Evolutionary conservation across 345 rosid genomes (phyloP).

Genomic region (Balakata baccata): DNA sequence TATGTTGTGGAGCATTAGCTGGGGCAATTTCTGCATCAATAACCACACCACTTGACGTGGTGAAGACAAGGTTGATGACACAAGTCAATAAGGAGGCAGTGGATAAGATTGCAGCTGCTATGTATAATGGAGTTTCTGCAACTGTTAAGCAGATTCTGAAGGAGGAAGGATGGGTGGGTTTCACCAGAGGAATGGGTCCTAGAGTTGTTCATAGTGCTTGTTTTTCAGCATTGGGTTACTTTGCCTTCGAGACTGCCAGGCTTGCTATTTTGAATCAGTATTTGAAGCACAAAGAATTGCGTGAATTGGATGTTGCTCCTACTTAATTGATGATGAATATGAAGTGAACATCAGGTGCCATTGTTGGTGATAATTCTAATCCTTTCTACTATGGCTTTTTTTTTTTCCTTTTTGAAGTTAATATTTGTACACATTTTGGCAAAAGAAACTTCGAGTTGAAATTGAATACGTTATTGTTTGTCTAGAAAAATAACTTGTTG

Average conservation of each 20-base stretch:
- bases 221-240: constrained; percentile 82
- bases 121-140: constrained; percentile 56
- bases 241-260: constrained; percentile 94
- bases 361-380: constrained; percentile 13
- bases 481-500: not conserved
- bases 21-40: constrained; percentile 90
- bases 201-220: constrained; percentile 91
- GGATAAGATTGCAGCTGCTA: constrained; percentile 51
- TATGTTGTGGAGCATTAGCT: constrained; percentile 82
- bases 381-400: constrained; percentile 6
- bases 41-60: constrained; percentile 88
- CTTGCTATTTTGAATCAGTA: constrained; percentile 64
- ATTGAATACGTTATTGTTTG: not conserved
- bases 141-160: constrained; percentile 71
- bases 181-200: constrained; percentile 81
- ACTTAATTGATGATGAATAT: constrained; percentile 22
- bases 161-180: constrained; percentile 92
- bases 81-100: constrained; percentile 51
- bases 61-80: constrained; percentile 94
- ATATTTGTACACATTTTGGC: not conserved
- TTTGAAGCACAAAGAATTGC: constrained; percentile 57
- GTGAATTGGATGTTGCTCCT: constrained; percentile 28
- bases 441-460: not conserved
- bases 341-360: not conserved
- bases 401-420: not conserved